Evolutionary conservation across 2,329 filamentous ascomycete species (phyloP), one percentile per base, ranked within the genome.

Genomic region (Colletotrichum sublineola): DNA sequence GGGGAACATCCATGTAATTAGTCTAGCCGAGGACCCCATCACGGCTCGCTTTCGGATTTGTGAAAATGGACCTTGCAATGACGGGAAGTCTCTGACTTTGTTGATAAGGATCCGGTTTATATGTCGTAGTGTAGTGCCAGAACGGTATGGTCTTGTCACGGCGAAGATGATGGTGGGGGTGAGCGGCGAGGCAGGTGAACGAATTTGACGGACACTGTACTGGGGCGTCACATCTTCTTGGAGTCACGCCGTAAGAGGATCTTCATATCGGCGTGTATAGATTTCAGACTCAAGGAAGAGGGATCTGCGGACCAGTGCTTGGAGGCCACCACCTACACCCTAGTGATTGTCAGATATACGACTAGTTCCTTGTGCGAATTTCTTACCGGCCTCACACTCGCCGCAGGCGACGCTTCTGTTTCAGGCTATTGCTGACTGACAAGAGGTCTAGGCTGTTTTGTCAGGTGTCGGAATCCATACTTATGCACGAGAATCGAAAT

Each of bases 41-140:
- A 5, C 36, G 24, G 50, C 46, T 56, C 40, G 50, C 52, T 56
- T 68, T 65, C 60, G 58, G 56, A 61, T 58, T 36, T 38, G n/a
- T 38, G n/a, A 33, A 57, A 36, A 29, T 31, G 36, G 18, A n/a
- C 38, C 18, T 50, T 31, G 57, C 5, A 48, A 29, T 61, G 53
- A 56, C 42, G 58, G 61, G 6, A 7, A 5, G n/a, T n/a, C 48
- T 55, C 36, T 24, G 38, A 11, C 8, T 42, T 18, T 14, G 24
- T 50, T 31, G n/a, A 38, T 14, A 8, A 2, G 20, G 20, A 12
- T 36, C 11, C 15, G 7, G 20, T 11, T n/a, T 5, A 18, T 14
- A 2, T 8, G 15, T 8, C 24, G 24, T 24, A 24, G 24, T 1
- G 6, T 18, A 5, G 38, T 15, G 38, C 14, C 18, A 11, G 5